Conservation (phyloP, 768 basidiomycete genomes). For the Trametes gibbosa region DNA sequence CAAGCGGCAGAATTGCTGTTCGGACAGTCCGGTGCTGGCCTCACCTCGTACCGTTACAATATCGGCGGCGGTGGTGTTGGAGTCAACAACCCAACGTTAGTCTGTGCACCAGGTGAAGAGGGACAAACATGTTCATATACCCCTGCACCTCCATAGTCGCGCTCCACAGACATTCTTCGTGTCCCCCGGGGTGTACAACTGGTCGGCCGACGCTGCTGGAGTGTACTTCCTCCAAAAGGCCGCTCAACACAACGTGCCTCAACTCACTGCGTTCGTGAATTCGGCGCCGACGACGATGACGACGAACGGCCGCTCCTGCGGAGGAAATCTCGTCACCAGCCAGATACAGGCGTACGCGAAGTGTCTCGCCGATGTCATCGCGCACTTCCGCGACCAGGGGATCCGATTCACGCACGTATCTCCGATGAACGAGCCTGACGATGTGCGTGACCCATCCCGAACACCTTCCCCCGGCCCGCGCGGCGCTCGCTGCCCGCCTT, state of each 20-base stretch:
- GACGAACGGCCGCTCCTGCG: slow-evolving; percentile 19
- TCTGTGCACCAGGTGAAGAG: slow-evolving; percentile 19
- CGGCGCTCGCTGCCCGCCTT: not conserved
- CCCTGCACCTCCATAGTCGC: slow-evolving; percentile 30
- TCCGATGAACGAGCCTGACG: slow-evolving; percentile 36
- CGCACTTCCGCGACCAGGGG: slow-evolving; percentile 38
- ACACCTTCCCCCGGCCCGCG: not conserved
- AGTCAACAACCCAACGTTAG: slow-evolving; percentile 38
- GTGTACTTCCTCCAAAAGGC: slow-evolving; percentile 42
- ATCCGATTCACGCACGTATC: slow-evolving; percentile 41
- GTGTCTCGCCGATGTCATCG: slow-evolving; percentile 41
- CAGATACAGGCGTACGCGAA: slow-evolving; percentile 37
- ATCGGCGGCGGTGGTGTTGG: slow-evolving; percentile 43
- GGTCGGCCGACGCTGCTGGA: slow-evolving; percentile 38
- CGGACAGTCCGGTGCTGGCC: slow-evolving; percentile 36
- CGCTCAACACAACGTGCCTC: slow-evolving; percentile 33
- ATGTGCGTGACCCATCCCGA: not conserved
- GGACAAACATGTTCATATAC: slow-evolving; percentile 11
- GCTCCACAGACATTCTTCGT: slow-evolving; percentile 3
- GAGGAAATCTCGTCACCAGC: slow-evolving; percentile 16
- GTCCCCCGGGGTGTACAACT: slow-evolving; percentile 37
- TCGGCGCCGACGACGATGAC: slow-evolving; percentile 33
- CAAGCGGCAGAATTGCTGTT: slow-evolving; percentile 42
- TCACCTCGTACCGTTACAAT: slow-evolving; percentile 44
- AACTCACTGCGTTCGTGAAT: slow-evolving; percentile 43